Percentiles rank a stretch among this genome's conserved stretches.
Evolutionary conservation across 208 protist genomes (phyloP).

Genomic region (Tritrichomonas foetus): DNA sequence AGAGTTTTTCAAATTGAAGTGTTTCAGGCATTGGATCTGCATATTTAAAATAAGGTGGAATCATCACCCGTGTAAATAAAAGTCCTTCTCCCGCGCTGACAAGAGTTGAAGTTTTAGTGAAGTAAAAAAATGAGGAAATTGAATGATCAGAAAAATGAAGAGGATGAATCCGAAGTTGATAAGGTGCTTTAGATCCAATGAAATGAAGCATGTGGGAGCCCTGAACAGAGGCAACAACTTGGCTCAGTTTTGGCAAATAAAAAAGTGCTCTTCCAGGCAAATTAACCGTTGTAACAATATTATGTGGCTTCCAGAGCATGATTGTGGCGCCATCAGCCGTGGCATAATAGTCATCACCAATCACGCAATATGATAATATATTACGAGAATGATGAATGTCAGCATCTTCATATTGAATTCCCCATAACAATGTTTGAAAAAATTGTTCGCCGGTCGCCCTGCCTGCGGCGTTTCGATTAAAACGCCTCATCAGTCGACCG

Average conservation of each 20-base stretch:
- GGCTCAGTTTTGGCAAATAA: not conserved
- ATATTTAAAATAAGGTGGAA: not conserved
- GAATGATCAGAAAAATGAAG: not conserved
- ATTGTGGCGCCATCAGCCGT: not conserved
- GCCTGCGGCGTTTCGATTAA: too few species aligned
- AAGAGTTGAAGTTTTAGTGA: not conserved
- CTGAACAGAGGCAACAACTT: not conserved
- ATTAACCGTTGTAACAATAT: not conserved
- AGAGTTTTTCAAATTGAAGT: constrained; percentile 2
- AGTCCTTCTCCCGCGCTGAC: not conserved
- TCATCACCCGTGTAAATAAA: not conserved
- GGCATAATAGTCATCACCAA: not conserved
- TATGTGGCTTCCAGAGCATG: not conserved
- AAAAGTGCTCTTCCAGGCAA: not conserved
- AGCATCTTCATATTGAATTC: not conserved
- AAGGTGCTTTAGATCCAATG: not conserved
- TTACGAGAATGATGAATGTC: not conserved
- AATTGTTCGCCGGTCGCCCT: not conserved
- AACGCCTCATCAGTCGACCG: too few species aligned
- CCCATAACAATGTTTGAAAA: not conserved
- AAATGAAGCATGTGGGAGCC: not conserved
- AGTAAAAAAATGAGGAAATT: not conserved
- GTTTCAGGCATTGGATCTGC: not conserved
- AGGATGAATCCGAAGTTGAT: not conserved
- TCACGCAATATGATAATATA: not conserved